Base-by-base conservation (phyloP, 306 rosid genomes). In the Fagus crenata region DNA sequence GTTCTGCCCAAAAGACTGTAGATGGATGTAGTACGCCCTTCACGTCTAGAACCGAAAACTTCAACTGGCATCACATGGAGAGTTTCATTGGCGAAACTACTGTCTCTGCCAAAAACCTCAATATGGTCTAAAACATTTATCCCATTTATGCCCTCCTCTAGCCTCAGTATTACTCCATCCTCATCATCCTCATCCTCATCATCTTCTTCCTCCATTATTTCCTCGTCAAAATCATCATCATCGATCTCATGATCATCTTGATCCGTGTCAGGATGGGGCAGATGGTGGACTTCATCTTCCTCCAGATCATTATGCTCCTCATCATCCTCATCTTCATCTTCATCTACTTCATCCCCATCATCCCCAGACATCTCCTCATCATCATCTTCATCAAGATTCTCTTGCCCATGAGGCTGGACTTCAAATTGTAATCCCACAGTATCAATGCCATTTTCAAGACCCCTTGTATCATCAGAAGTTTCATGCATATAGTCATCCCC, bases 331-430 rank as follows among this genome's bases (percentile, higher is more conserved):
- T 88, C 89, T 37, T 89, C 96, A 73, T 92, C 97, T 11, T 86
- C 98, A 72, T 94, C 97, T 18, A 88, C 97, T 82, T 89, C 98
- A 60, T 92, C 97, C 61, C 81, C 97, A 18, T 95, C 97, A 85
- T 92, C 99, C 78, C 88, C 96, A 74, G 99, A 95, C 97, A 95
- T 92, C 75, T 92, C 99, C 75, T 92, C 98, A n/a, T 89, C 97
- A 5, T 90, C 93, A 3, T 87, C 89, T 0, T 92, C 95, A 18
- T 95, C 99, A 49, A 88, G 81, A 86, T 89, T 92, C 78, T 87
- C 97, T 78, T 87, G 96, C 61, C 82, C 91, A 70, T 85, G 96
- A 59, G 93, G 88, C 80, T 90, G 96, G 79, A 91, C 88, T 82
- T 92, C 97, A 84, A 90, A 90, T 49, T 81, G 85, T 41, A 90